Evolutionary conservation across 2,329 filamentous ascomycete genomes (phyloP).

Genomic region (Diaporthe vexans): DNA sequence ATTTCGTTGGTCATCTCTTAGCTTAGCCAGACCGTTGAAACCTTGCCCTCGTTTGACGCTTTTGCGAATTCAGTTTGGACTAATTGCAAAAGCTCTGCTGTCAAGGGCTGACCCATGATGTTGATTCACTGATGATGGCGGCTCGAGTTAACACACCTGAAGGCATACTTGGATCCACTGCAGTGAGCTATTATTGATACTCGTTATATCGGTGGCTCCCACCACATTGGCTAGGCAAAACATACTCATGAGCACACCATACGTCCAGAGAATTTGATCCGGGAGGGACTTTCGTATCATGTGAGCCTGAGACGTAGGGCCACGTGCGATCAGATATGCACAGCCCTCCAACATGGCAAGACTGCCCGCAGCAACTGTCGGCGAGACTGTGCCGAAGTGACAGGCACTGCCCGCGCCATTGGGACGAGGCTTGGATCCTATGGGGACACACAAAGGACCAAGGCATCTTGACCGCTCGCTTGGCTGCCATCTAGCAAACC

Average conservation of each 20-base stretch:
- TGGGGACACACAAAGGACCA: background rate
- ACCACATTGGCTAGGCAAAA: background rate
- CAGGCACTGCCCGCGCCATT: background rate
- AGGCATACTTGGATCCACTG: background rate
- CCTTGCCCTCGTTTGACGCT: too few species aligned
- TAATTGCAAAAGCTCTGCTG: background rate
- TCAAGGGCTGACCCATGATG: background rate
- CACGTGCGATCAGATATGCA: background rate
- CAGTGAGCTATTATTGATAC: background rate
- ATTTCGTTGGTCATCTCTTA: background rate
- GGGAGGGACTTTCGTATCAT: background rate
- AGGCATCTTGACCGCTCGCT: background rate
- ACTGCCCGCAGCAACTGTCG: background rate
- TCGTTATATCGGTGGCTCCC: background rate
- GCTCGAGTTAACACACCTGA: background rate
- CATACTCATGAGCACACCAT: background rate
- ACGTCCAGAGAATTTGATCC: background rate
- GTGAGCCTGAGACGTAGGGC: background rate
- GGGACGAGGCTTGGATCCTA: background rate
- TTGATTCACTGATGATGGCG: background rate
- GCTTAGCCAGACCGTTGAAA: too few species aligned
- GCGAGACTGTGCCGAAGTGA: background rate
- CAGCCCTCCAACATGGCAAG: background rate
- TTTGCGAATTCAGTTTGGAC: background rate
- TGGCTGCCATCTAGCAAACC: slow-evolving; percentile 4